Conservation (phyloP, 768 basidiomycete species). For the Brasilioporus rufonigricans region DNA sequence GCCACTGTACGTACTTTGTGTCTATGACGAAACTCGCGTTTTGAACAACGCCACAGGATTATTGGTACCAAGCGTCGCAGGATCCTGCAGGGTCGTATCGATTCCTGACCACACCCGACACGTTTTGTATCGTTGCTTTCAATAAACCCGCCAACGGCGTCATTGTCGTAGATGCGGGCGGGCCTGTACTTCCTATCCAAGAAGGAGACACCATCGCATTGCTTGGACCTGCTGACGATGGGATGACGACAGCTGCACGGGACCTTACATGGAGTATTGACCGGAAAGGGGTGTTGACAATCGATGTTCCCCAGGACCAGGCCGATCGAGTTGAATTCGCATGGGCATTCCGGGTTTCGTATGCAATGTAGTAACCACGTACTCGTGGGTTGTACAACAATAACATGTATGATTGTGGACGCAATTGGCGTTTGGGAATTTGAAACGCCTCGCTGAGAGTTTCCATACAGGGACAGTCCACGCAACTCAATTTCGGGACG, state of each 20-base stretch:
- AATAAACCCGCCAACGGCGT: conserved; percentile 32
- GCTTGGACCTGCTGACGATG: conserved; percentile 32
- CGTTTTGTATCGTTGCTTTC: conserved; percentile 51
- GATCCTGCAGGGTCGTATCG: conserved; percentile 35
- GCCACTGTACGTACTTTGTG: conserved; percentile 40
- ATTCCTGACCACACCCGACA: conserved; percentile 49
- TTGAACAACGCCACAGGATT: conserved; percentile 32
- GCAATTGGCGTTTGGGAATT: not conserved
- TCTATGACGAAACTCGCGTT: not conserved
- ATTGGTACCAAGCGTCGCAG: conserved; percentile 48
- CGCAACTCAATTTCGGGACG: conserved; percentile 2
- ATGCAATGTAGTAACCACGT: conserved; percentile 7
- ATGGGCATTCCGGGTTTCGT: conserved; percentile 42
- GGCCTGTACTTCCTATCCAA: conserved; percentile 41
- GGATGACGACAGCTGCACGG: not conserved
- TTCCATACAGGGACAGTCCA: conserved; percentile 1
- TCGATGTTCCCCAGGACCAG: conserved; percentile 28
- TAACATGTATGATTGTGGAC: not conserved
- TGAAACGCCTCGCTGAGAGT: not conserved
- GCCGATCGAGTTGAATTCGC: conserved; percentile 32
- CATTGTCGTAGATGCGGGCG: conserved; percentile 34
- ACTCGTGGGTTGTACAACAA: not conserved
- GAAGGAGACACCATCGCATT: conserved; percentile 41
- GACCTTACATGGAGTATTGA: conserved; percentile 34
- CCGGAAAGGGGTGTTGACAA: conserved; percentile 28